A percentile compares a stretch with the other conserved stretches of the same genome.
Conservation (phyloP, 129 eudicot genomes). For the Apium graveolens region DNA sequence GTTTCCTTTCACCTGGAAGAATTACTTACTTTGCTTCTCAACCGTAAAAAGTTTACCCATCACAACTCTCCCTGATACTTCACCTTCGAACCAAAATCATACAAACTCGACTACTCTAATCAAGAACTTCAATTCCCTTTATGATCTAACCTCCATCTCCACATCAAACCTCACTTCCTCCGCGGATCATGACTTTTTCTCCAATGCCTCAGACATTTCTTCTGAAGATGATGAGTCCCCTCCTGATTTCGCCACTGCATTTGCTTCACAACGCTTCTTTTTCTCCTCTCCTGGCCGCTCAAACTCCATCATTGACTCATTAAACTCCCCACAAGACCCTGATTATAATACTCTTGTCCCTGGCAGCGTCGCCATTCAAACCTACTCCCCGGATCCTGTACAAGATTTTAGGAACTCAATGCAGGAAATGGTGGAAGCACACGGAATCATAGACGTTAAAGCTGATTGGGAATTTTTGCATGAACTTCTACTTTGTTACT, state of each 20-base stretch:
- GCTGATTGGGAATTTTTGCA: constrained; percentile 48
- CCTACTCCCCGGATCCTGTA: constrained; percentile 48
- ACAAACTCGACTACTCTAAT: constrained; percentile 7
- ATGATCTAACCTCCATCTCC: constrained; percentile 14
- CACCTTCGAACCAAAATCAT: neutral
- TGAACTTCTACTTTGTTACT: constrained; percentile 51
- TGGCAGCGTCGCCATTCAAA: constrained; percentile 39
- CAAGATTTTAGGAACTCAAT: constrained; percentile 43
- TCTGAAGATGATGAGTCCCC: constrained; percentile 14
- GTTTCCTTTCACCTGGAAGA: constrained; percentile 39
- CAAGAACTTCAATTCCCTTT: constrained; percentile 20
- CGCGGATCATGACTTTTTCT: constrained; percentile 13
- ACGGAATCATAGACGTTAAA: constrained; percentile 10
- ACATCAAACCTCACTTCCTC: constrained; percentile 12
- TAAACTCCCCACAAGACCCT: neutral
- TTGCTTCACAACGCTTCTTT: constrained; percentile 49
- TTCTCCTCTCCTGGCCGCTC: constrained; percentile 59
- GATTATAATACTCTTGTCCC: neutral
- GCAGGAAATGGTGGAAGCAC: constrained; percentile 58
- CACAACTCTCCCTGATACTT: constrained; percentile 22
- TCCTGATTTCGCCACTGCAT: constrained; percentile 5
- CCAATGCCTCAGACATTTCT: constrained; percentile 18
- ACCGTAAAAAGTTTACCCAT: constrained; percentile 42
- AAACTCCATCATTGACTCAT: constrained; percentile 46
- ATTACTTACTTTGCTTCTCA: constrained; percentile 38